Evolutionary conservation across 1,284 basidiomycete genomes (phyloP), one percentile per base, ranked within the genome.

Genomic region (Ceratobasidium papillatum): DNA sequence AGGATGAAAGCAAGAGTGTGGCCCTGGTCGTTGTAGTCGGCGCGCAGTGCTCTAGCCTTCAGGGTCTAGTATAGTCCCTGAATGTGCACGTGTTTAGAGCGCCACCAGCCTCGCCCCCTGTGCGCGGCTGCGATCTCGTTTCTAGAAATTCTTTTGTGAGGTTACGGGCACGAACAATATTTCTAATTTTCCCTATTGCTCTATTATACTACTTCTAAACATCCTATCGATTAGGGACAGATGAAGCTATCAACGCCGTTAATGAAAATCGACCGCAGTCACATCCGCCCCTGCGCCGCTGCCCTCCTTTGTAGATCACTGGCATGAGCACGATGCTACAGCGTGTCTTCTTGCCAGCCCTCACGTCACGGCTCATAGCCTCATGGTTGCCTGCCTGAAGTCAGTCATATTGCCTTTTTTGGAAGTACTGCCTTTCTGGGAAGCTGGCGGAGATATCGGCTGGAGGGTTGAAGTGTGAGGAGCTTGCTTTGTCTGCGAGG

Each of bases 71-170:
- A 43, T 36, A 38, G 34, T 25, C 61, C 61, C 36, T 32, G 38
- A 25, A 19, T 30, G 43, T 63, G 61, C 61, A 63, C 61, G 61
- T 63, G 61, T 63, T 56, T 30, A 25, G 52, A 25, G 61, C 61
- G 61, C 61, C 61, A 63, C 61, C 27, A 27, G 61, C 61, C 61
- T 63, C 61, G 43, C 61, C 43, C 41, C 14, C 17, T 19, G 14
- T 22, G n/a, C 41, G 38, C 61, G 22, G 34, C 22, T 14, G 14
- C 19, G 9, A 56, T 30, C 22, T 7, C 52, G 52, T 12, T 63
- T 63, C 61, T 47, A 63, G 61, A 63, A 63, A 45, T 47, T 38
- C 34, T 59, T 59, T 36, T 11, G 32, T 17, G 56, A 22, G 56
- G 56, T 59, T n/a, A 3, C 3, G 56, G 56, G 56, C 34, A 36